Percentiles rank a stretch among this genome's conserved stretches.
phyloP scores from a whole-genome alignment of 176 grass and related monocot species.

The Thalia dealbata region DNA sequence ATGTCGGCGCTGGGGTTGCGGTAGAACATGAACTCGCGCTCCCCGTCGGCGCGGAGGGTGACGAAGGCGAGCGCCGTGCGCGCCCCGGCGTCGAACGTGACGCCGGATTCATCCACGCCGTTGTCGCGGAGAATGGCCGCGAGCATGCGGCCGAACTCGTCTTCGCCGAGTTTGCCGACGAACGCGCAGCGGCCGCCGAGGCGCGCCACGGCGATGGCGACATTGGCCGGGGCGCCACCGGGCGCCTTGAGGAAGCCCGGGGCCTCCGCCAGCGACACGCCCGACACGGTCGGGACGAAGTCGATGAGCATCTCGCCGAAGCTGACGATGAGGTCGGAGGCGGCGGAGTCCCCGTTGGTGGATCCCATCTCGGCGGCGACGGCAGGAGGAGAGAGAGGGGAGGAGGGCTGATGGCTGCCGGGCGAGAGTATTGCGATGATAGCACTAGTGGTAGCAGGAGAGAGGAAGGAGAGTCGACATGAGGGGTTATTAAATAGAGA shows the following conservation, averaged over 20 bases:
- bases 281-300: constrained; percentile 77
- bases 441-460: background rate
- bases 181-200: constrained; percentile 74
- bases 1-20: constrained; percentile 99
- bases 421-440: background rate
- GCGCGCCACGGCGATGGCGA: constrained; percentile 79
- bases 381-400: background rate
- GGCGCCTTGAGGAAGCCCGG: constrained; percentile 89
- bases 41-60: constrained; percentile 83
- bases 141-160: constrained; percentile 95
- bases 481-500: background rate
- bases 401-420: too few relatives aligned
- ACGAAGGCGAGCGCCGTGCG: constrained; percentile 98
- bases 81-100: constrained; percentile 73
- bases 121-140: constrained; percentile 85
- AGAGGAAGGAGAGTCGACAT: background rate
- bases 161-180: constrained; percentile 92
- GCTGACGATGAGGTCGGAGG: constrained; percentile 45
- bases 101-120: constrained; percentile 61
- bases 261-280: constrained; percentile 88
- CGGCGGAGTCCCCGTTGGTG: background rate
- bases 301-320: constrained; percentile 99
- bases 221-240: constrained; percentile 86
- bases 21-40: constrained; percentile 99
- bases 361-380: background rate